Conservation (phyloP, 192 early-diverging fungal genomes). For the Backusella tarrabulga region DNA sequence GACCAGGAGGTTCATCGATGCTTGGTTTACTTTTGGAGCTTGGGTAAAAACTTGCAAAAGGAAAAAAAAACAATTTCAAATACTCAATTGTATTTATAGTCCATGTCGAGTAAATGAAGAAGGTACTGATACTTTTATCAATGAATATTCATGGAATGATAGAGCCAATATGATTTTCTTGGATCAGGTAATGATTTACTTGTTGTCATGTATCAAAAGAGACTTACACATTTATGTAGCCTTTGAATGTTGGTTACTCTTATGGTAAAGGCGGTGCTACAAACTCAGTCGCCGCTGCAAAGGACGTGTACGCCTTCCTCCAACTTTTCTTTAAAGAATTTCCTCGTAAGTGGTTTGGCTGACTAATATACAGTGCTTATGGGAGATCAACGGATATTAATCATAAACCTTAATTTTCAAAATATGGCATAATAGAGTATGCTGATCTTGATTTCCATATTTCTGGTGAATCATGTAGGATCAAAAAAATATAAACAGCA, state of each 20-base stretch:
- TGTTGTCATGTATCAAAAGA: neutral
- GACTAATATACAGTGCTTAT: neutral
- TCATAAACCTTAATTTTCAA: neutral
- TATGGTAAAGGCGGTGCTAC: slow-evolving; percentile 69
- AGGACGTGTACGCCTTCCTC: slow-evolving; percentile 87
- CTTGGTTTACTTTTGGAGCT: neutral
- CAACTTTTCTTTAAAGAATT: slow-evolving; percentile 90
- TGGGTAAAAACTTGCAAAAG: neutral
- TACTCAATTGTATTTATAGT: neutral
- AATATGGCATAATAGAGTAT: slow-evolving; percentile 49
- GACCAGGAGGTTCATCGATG: slow-evolving; percentile 68
- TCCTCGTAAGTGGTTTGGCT: slow-evolving; percentile 33
- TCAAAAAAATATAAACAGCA: neutral
- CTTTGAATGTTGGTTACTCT: slow-evolving; percentile 88
- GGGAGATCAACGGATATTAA: neutral
- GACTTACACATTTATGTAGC: slow-evolving; percentile 36
- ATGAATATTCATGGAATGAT: slow-evolving; percentile 87
- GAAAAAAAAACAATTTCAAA: neutral
- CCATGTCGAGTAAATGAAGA: slow-evolving; percentile 84
- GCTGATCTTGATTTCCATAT: slow-evolving; percentile 76
- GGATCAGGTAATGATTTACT: slow-evolving; percentile 56
- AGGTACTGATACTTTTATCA: slow-evolving; percentile 61
- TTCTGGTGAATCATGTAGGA: slow-evolving; percentile 55
- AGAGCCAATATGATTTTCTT: slow-evolving; percentile 83
- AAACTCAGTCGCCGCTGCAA: slow-evolving; percentile 73